Evolutionary conservation across 2,329 filamentous ascomycete species (phyloP).

Genomic region (Neofusicoccum cordaticola): DNA sequence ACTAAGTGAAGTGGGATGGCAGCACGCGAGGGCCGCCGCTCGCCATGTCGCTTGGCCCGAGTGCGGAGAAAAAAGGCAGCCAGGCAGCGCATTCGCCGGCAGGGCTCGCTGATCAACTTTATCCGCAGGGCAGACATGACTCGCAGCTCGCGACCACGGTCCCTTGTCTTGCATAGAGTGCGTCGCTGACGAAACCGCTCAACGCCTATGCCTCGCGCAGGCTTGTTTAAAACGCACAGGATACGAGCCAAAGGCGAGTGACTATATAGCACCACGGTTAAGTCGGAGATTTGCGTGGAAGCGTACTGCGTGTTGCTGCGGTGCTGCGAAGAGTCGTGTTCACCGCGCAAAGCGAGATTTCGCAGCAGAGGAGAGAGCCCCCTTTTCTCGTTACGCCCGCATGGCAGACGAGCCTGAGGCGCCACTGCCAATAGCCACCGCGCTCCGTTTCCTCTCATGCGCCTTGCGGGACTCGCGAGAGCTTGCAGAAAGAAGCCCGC

Average conservation of each 20-base stretch:
- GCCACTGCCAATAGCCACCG: neutral
- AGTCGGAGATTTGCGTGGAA: neutral
- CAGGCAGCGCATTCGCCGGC: neutral
- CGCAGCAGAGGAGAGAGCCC: neutral
- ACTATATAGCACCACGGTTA: neutral
- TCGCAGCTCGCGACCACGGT: neutral
- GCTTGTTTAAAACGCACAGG: neutral
- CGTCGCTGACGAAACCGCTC: neutral
- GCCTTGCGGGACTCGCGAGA: neutral
- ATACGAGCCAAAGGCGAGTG: neutral
- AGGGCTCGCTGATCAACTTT: constrained; percentile 4
- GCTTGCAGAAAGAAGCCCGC: neutral
- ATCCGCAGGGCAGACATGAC: neutral
- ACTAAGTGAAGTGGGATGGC: neutral
- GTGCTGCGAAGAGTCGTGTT: neutral
- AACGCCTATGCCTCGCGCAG: too few species aligned
- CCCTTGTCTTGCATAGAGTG: constrained; percentile 6
- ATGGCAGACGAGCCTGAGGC: neutral
- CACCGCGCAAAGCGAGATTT: neutral
- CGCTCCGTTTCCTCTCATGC: neutral
- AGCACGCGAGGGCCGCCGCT: neutral
- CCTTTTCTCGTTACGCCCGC: neutral
- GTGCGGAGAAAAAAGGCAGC: neutral
- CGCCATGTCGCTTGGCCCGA: neutral
- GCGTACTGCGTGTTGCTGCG: too few species aligned